Base-by-base conservation (phyloP, 495 filamentous ascomycete genomes). In the Penicillium canariense region DNA sequence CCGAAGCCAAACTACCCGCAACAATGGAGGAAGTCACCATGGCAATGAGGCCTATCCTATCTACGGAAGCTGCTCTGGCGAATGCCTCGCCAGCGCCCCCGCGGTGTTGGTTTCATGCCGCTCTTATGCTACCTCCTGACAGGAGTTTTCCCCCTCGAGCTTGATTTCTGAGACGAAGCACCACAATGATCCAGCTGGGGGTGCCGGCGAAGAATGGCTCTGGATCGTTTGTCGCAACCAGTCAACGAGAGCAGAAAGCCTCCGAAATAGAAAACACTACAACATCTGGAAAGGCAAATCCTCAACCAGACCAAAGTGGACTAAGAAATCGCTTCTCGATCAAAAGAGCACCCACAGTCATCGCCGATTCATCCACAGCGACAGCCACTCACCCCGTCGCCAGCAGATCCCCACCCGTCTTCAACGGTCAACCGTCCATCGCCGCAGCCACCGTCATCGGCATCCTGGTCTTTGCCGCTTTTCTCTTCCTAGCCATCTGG, bases 401-500 rank as follows among this genome's bases (percentile, higher is more conserved):
- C 7, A 23, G 31, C 7, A 35, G 46, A 25, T 48, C 31, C 9
- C 5, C 46, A 22, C 26, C 17, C 1, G 15, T 18, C 38, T 32
- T 47, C 36, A 23, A 34, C 26, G 22, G 25, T 3, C n/a, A 44
- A 9, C 27, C 34, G 1, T 56, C 58, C 2, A 56, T 60, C 28
- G 58, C 53, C 7, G 53, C 52, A 22, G 53, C 49, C 14, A 50
- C 48, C 14, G 39, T 60, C 35, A 25, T 60, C 11, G 58, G 40
- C 18, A 23, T 50, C 5, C 25, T 53, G 7, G 30, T 39, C 1
- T 36, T 52, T 7, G 49, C 27, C 5, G 58, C 48, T 5, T 10
- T 55, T 9, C n/a, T 43, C 8, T 62, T 56, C 38, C 48, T 62
- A 7, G 17, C 48, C 3, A 35, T 48, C 15, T 62, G 52, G 48